These are phyloP conservation scores for Candida sanyaensis DNA, from an alignment of 1,139 yeast genomes.

Conservation along the genomic window DNA sequence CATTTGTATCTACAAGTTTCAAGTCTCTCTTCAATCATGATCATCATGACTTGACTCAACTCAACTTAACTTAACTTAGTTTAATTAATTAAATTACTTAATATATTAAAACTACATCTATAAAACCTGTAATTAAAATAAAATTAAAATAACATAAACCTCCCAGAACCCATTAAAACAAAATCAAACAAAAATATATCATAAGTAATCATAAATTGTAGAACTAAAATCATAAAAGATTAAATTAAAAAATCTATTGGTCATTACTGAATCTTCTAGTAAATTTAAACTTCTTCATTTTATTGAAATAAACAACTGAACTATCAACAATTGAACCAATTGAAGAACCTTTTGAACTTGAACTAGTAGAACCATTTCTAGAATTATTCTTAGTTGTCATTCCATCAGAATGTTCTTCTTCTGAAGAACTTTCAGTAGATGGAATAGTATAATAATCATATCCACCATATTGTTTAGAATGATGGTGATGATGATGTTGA, in stretches of 20 bases:
- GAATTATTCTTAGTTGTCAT: background rate
- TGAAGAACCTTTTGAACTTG: constrained; percentile 10
- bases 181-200: no score
- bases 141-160: no score
- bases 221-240: background rate
- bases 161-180: no score
- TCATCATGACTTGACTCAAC: no score
- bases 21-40: no score
- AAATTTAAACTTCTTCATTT: constrained; percentile 14
- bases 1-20: no score
- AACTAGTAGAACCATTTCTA: constrained; percentile 12
- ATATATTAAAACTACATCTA: no score
- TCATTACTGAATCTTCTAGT: constrained; percentile 12
- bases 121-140: no score
- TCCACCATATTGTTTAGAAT: constrained; percentile 6
- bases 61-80: no score
- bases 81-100: no score
- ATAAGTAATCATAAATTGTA: background rate
- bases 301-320: constrained; percentile 11
- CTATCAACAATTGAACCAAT: constrained; percentile 12
- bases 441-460: constrained; percentile 17
- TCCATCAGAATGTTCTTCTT: constrained; percentile 1
- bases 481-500: constrained; percentile 3
- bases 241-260: background rate
- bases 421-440: constrained; percentile 7